phyloP scores from a whole-genome alignment of 768 basidiomycete species.

The Rhizopogon salebrosus region DNA sequence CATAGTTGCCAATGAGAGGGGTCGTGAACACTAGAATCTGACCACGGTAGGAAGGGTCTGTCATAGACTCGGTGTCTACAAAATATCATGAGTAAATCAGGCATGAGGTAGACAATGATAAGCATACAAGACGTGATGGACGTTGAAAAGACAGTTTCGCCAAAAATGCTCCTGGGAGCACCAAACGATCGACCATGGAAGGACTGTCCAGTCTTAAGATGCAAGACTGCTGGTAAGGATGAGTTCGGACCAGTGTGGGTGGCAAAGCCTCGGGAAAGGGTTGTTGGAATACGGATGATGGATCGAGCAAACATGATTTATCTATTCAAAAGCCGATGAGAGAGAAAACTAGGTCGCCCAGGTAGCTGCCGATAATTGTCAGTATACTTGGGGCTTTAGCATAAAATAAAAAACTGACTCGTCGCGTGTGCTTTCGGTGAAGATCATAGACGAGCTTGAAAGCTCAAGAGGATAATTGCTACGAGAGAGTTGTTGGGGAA shows the following conservation, averaged over 20 bases:
- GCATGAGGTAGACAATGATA: neutral
- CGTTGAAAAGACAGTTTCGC: constrained; percentile 98
- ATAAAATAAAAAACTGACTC: constrained; percentile 47
- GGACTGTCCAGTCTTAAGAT: constrained; percentile 91
- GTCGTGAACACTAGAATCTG: constrained; percentile 99
- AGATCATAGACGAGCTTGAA: constrained; percentile 59
- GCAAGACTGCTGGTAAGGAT: constrained; percentile 73
- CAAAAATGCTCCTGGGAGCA: constrained; percentile 78
- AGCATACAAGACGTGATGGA: constrained; percentile 94
- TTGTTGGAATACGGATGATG: constrained; percentile 41
- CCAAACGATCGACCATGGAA: constrained; percentile 91
- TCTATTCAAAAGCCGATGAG: constrained; percentile 38
- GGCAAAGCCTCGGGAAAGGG: constrained; percentile 54
- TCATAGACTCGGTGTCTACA: constrained; percentile 99
- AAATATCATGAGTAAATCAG: constrained; percentile 8
- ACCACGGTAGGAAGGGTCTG: constrained; percentile 96
- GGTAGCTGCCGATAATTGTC: constrained; percentile 52
- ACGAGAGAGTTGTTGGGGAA: no score
- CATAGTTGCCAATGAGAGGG: constrained; percentile 98
- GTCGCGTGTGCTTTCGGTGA: constrained; percentile 85
- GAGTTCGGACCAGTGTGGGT: constrained; percentile 51
- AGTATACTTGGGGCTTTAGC: constrained; percentile 10
- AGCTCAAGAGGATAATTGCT: constrained; percentile 12
- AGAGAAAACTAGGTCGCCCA: constrained; percentile 88
- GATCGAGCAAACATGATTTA: constrained; percentile 55